Evolutionary conservation across 495 filamentous ascomycete species (phyloP), one percentile per base, ranked within the genome.

Genomic region (Cladorrhinum samala): DNA sequence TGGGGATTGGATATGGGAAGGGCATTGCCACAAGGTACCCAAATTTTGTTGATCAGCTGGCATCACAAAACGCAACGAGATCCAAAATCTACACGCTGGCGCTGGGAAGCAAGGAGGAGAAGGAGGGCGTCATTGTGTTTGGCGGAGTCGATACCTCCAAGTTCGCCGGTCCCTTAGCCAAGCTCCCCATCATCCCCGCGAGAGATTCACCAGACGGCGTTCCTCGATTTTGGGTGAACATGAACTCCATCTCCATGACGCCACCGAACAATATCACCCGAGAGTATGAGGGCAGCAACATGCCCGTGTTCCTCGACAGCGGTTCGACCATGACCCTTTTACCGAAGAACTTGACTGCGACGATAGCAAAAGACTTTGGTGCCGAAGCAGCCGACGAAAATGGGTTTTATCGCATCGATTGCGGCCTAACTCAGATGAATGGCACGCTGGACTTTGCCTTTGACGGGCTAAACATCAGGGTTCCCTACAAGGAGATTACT

Each of bases 291-390:
- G 77, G 75, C 50, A 67, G 80, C 23, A 68, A 71, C 9, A 66
- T 85, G 43, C 77, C 83, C 1, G 89, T 88, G 5, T 78, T 96
- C 9, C 78, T 97, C 17, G 93, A 98, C 64, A 92, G 89, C 40
- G 93, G 93, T 39, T 88, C 83, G 46, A 94, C 86, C 20, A 79
- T 96, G 56, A 90, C 86, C n/a, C 87, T 94, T 52, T 80, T 98
- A 2, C 92, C 93, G 2, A 72, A 86, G 37, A 56, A 74, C 21
- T 57, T 96, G 36, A 80, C 80, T 11, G 55, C 71, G 13, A 64
- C 65, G 2, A 81, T 98, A 20, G 89, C 82, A 52, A 61, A 75
- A 27, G 81, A 84, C 44, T 77, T 92, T 57, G 78, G 81, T 2
- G 86, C 84, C 7, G 62, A 76, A 6, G 79, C 61, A 1, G 62